Conservation (phyloP, 805 yeast species). For the Suhomyces tanzawaensis region DNA sequence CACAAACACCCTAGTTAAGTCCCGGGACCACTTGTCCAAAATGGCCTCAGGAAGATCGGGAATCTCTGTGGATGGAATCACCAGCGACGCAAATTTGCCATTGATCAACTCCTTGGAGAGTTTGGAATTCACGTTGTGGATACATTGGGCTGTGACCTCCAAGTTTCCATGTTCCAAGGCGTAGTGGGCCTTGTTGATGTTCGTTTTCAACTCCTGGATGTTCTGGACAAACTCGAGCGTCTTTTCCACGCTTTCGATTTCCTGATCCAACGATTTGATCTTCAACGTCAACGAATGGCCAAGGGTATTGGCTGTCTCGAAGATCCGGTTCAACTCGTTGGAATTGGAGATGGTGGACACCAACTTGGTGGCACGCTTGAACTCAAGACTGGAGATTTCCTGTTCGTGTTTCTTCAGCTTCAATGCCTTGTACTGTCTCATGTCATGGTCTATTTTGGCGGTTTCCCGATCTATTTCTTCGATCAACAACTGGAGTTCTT, state of each 20-base stretch:
- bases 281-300: conserved; percentile 68
- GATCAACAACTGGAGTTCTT: conserved; percentile 28
- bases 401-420: conserved; percentile 33
- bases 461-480: conserved; percentile 27
- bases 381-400: conserved; percentile 50
- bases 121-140: conserved; percentile 36
- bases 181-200: conserved; percentile 60
- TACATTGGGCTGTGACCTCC: conserved; percentile 74
- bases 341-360: conserved; percentile 59
- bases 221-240: conserved; percentile 64
- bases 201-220: conserved; percentile 63
- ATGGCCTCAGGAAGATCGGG: conserved; percentile 73
- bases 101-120: conserved; percentile 53
- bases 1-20: conserved; percentile 56
- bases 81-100: conserved; percentile 72
- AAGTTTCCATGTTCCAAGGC: conserved; percentile 71
- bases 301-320: conserved; percentile 59
- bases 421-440: conserved; percentile 22
- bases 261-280: conserved; percentile 68
- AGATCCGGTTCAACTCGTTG: conserved; percentile 49
- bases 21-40: conserved; percentile 55
- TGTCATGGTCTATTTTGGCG: conserved; percentile 22
- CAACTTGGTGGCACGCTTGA: conserved; percentile 56
- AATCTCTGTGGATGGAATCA: conserved; percentile 82
- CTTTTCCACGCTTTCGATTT: conserved; percentile 59